phyloP scores from a whole-genome alignment of 768 basidiomycete genomes.

The Gautieria morchelliformis region DNA sequence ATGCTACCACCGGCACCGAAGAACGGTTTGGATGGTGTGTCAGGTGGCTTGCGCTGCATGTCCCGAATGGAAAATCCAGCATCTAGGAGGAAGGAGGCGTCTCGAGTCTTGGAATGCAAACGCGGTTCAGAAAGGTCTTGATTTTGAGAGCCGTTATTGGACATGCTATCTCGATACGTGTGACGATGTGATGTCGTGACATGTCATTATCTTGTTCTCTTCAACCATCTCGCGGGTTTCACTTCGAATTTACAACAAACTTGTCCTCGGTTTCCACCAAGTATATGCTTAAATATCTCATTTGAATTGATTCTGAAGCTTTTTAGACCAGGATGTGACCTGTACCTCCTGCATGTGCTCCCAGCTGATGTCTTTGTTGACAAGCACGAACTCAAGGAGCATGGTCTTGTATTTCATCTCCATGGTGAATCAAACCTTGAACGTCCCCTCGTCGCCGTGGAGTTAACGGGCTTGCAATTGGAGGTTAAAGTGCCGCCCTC shows the following conservation, averaged over 20 bases:
- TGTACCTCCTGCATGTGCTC: slow-evolving; percentile 27
- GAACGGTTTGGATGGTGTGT: slow-evolving; percentile 2
- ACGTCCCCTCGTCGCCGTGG: slow-evolving; percentile 30
- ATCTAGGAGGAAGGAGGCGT: not conserved
- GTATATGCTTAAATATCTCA: too few species aligned
- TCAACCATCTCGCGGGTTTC: not conserved
- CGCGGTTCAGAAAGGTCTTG: not conserved
- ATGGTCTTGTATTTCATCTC: slow-evolving; percentile 21
- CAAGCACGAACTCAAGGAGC: slow-evolving; percentile 32
- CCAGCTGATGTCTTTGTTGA: slow-evolving; percentile 35
- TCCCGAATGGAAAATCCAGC: not conserved
- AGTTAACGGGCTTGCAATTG: slow-evolving; percentile 17
- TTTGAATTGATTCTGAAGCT: not conserved
- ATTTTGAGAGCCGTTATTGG: not conserved
- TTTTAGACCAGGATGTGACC: slow-evolving; percentile 15
- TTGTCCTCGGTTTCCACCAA: too few species aligned
- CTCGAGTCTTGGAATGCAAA: not conserved
- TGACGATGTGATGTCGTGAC: not conserved
- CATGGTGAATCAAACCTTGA: slow-evolving; percentile 33
- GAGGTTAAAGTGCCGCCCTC: slow-evolving; percentile 21
- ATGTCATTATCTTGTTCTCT: not conserved
- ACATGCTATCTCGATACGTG: not conserved
- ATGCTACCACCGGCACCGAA: slow-evolving; percentile 4
- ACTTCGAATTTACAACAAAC: slow-evolving; percentile 1
- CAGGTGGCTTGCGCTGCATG: not conserved